Conservation (phyloP, 768 basidiomycete species). For the Mrakia gelida region DNA sequence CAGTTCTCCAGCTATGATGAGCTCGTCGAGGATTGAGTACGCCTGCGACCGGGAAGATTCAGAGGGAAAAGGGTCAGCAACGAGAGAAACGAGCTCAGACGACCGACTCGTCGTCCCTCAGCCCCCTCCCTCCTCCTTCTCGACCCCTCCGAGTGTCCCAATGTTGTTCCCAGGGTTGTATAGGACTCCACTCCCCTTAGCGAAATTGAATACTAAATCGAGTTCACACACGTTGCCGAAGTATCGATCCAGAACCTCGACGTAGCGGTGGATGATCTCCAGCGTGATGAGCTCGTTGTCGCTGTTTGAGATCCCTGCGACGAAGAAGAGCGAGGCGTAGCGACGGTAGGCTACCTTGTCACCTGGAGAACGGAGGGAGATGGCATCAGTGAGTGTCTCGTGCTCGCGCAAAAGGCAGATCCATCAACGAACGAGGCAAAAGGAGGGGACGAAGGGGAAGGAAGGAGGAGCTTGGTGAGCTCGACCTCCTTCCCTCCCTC, state of each 20-base stretch:
- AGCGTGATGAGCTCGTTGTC: slow-evolving; percentile 92
- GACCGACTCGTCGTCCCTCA: no score
- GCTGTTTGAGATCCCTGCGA: slow-evolving; percentile 70
- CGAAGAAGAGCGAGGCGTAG: slow-evolving; percentile 94
- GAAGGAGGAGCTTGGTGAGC: not conserved
- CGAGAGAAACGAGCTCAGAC: no score
- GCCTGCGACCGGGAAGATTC: slow-evolving; percentile 35
- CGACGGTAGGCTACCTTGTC: slow-evolving; percentile 84
- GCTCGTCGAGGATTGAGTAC: slow-evolving; percentile 68
- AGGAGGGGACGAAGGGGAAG: no score
- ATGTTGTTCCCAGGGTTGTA: no score
- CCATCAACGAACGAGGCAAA: not conserved
- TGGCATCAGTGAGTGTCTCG: not conserved
- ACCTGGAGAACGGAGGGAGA: slow-evolving; percentile 1
- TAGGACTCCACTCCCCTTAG: slow-evolving; percentile 44
- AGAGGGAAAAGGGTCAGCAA: not conserved
- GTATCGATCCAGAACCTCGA: slow-evolving; percentile 76
- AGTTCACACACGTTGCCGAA: slow-evolving; percentile 89
- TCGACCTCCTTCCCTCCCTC: not conserved
- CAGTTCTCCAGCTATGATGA: slow-evolving; percentile 88
- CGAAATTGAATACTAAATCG: slow-evolving; percentile 96
- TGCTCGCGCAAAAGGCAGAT: no score
- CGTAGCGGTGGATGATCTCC: slow-evolving; percentile 90
- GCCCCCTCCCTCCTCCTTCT: no score
- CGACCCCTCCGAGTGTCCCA: no score